Base-by-base conservation (phyloP, 176 grass and related monocot species). In the Secale cereale region DNA sequence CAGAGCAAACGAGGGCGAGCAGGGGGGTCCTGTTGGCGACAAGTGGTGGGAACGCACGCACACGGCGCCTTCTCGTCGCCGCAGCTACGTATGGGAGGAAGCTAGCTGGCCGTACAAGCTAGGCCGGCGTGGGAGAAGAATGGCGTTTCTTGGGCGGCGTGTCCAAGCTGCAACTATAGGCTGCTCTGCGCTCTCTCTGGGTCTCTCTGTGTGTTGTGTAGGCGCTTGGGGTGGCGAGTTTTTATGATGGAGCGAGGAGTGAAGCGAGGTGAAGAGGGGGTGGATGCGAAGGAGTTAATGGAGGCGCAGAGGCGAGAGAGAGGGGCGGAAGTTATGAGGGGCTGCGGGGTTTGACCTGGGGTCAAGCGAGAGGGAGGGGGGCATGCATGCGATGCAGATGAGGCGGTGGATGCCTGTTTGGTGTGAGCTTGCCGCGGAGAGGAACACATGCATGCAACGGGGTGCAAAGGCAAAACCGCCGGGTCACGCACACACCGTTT, bases 161-260 rank as follows among this genome's bases (percentile, higher is more conserved):
- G 73, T 54, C 27, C 73, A 22, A 11, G 72, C 45, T 50, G 72
- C 67, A 70, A 70, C 67, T 23, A n/a, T 40, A 69, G 65, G 67
- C 67, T 40, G 67, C 35, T 15, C 25, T 28, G 40, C 41, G 16
- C 71, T 50, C 41, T 43, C n/a, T 15, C 15, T 19, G n/a, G n/a
- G 6, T 17, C 28, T 65, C 63, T 65, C 63, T 7, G n/a, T n/a
- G n/a, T n/a, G n/a, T n/a, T 6, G 41, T 30, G 80, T 29, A 11
- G 20, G 50, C 28, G 76, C 8, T 26, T 10, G 81, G 45, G 88
- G 73, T 78, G 88, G 84, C 74, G 57, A 65, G 77, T 82, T 81
- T 74, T 87, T 92, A 90, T 69, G 65, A 35, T 11, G 68, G 74
- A 82, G 81, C 50, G 81, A 81, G 82, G 54, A 63, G 52, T 64